Conservation (phyloP, 2,329 filamentous ascomycete genomes). For the Cladosporium sp. region DNA sequence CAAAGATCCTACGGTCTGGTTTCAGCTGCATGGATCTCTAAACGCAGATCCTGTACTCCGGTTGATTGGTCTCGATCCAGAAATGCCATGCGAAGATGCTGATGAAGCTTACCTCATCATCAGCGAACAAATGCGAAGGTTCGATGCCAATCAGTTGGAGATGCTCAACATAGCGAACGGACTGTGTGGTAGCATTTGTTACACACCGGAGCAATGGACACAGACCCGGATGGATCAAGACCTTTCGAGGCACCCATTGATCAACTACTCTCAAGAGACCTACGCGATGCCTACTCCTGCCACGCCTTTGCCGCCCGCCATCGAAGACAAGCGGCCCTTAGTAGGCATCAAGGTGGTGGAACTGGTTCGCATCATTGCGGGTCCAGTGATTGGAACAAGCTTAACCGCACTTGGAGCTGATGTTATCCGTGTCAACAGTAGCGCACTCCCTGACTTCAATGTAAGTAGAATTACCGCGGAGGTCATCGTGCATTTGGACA, state of each 20-base stretch:
- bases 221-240: conserved; percentile 42
- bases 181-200: conserved; percentile 43
- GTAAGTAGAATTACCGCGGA: neutral
- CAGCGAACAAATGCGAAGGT: conserved; percentile 30
- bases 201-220: conserved; percentile 43
- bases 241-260: conserved; percentile 39
- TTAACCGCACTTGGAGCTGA: conserved; percentile 73
- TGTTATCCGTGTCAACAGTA: conserved; percentile 61
- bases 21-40: conserved; percentile 50
- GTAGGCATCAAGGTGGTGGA: conserved; percentile 69
- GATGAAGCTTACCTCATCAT: conserved; percentile 33
- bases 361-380: conserved; percentile 70
- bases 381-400: conserved; percentile 66
- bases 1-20: conserved; percentile 42
- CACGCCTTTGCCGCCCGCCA: conserved; percentile 25
- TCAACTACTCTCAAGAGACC: conserved; percentile 27
- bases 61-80: conserved; percentile 43
- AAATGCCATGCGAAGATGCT: conserved; percentile 23
- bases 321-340: conserved; percentile 32
- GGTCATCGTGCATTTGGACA: no score
- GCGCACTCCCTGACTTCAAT: conserved; percentile 1
- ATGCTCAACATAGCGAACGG: conserved; percentile 39
- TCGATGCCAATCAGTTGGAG: conserved; percentile 40
- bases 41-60: conserved; percentile 40
- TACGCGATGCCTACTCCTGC: conserved; percentile 25